Evolutionary conservation across 2,329 filamentous ascomycete species (phyloP).

Genomic region (Neofusicoccum parvum): DNA sequence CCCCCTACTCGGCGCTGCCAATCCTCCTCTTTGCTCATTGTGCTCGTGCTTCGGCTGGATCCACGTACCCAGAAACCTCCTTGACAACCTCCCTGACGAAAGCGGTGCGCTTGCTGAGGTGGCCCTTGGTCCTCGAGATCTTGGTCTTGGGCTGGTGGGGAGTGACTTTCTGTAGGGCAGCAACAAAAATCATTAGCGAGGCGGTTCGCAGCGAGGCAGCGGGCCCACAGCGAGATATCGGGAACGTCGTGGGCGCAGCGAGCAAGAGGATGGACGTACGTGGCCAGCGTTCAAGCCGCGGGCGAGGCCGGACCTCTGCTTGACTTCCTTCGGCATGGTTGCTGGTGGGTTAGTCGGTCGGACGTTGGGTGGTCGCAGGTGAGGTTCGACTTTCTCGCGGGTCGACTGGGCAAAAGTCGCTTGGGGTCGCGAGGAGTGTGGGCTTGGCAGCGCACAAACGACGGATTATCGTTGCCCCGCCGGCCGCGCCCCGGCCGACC

Average conservation of each 20-base stretch:
- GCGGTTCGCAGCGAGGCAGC: conserved; percentile 22
- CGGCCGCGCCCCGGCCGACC: background rate
- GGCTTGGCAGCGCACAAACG: conserved; percentile 20
- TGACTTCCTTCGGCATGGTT: conserved; percentile 57
- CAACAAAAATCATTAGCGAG: conserved; percentile 29
- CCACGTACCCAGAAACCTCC: conserved; percentile 89
- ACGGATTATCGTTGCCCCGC: conserved; percentile 8
- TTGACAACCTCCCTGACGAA: conserved; percentile 98
- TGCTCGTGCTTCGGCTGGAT: conserved; percentile 14
- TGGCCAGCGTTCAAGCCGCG: conserved; percentile 67
- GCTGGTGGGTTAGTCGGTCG: conserved; percentile 31
- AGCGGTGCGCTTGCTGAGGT: conserved; percentile 92
- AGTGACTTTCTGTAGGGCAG: conserved; percentile 53
- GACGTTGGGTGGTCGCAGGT: conserved; percentile 13
- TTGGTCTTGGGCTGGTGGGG: conserved; percentile 52
- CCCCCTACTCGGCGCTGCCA: background rate
- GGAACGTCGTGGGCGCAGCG: background rate
- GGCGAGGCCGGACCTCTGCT: conserved; percentile 57
- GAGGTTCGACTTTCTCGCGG: conserved; percentile 9
- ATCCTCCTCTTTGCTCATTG: conserved; percentile 4
- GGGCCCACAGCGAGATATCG: background rate
- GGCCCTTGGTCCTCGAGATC: conserved; percentile 79
- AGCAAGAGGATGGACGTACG: conserved; percentile 53
- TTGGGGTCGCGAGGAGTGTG: conserved; percentile 17
- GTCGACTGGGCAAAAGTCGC: conserved; percentile 18